Conservation (phyloP, 1,284 basidiomycete genomes). For the Puccinia hordei region DNA sequence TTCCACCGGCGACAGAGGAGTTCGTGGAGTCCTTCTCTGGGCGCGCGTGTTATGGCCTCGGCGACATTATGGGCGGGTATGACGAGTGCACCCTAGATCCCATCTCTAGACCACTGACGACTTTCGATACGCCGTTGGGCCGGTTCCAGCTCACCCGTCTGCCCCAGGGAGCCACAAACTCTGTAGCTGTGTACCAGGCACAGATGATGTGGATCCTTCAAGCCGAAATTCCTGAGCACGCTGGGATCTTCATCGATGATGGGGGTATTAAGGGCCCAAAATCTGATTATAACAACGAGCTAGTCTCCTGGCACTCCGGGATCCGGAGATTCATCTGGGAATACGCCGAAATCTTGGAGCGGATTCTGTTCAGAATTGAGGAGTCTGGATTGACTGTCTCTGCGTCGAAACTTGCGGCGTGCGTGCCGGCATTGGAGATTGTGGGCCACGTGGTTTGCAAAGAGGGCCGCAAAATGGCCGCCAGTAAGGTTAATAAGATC, state of each 20-base stretch:
- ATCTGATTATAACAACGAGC: conserved; percentile 1
- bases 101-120: no score
- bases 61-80: no score
- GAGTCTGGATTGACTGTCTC: conserved; percentile 22
- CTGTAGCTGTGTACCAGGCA: no score
- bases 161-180: no score
- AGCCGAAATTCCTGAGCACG: conserved; percentile 13
- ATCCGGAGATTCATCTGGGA: conserved; percentile 22
- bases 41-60: no score
- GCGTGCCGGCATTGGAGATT: conserved; percentile 35
- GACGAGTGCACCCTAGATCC: no score
- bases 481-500: conserved; percentile 11
- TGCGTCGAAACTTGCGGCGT: background rate
- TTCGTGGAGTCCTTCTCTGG: no score
- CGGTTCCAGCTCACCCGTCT: no score
- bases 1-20: no score
- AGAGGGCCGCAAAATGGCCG: conserved; percentile 3
- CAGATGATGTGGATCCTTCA: no score
- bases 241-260: conserved; percentile 27
- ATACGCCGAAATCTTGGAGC: conserved; percentile 11
- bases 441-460: conserved; percentile 28
- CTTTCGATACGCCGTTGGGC: no score
- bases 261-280: conserved; percentile 21
- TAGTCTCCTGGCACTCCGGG: background rate
- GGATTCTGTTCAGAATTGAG: conserved; percentile 20